phyloP scores from a whole-genome alignment of 805 yeast species.

The Starmera dryadoides region DNA sequence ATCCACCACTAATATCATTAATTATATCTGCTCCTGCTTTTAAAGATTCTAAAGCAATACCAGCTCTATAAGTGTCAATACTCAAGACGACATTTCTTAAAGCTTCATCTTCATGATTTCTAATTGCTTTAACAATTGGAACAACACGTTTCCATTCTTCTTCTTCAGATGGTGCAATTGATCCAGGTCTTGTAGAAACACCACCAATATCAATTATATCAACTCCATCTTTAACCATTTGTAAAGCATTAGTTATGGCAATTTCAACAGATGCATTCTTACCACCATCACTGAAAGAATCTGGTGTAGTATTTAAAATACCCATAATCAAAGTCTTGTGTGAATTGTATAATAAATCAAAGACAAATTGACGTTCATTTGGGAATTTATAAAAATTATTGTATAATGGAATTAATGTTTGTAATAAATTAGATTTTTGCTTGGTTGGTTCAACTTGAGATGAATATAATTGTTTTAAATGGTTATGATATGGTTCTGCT shows the following conservation, averaged over 20 bases:
- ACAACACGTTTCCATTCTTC: slow-evolving; percentile 68
- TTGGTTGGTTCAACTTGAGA: slow-evolving; percentile 21
- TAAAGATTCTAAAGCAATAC: slow-evolving; percentile 66
- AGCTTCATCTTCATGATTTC: slow-evolving; percentile 30
- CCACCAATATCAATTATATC: slow-evolving; percentile 89
- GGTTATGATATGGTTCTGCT: slow-evolving; percentile 71
- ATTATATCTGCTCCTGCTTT: slow-evolving; percentile 82
- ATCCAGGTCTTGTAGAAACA: slow-evolving; percentile 86
- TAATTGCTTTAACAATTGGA: slow-evolving; percentile 59
- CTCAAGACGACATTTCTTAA: slow-evolving; percentile 50
- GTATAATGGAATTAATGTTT: slow-evolving; percentile 42
- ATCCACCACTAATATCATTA: slow-evolving; percentile 85
- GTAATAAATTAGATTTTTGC: slow-evolving; percentile 44
- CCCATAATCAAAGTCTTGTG: slow-evolving; percentile 75
- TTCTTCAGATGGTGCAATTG: slow-evolving; percentile 48
- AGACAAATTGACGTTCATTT: slow-evolving; percentile 24
- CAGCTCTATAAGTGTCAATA: slow-evolving; percentile 79
- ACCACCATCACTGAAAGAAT: slow-evolving; percentile 93
- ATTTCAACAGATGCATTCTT: slow-evolving; percentile 27
- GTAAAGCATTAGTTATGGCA: slow-evolving; percentile 37
- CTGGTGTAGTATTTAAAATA: slow-evolving; percentile 84
- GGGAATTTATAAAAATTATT: slow-evolving; percentile 17
- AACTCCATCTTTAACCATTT: slow-evolving; percentile 55
- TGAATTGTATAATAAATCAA: slow-evolving; percentile 37
- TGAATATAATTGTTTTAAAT: slow-evolving; percentile 46